Conservation (phyloP, 345 rosid genomes). For the Gossypium turneri region DNA sequence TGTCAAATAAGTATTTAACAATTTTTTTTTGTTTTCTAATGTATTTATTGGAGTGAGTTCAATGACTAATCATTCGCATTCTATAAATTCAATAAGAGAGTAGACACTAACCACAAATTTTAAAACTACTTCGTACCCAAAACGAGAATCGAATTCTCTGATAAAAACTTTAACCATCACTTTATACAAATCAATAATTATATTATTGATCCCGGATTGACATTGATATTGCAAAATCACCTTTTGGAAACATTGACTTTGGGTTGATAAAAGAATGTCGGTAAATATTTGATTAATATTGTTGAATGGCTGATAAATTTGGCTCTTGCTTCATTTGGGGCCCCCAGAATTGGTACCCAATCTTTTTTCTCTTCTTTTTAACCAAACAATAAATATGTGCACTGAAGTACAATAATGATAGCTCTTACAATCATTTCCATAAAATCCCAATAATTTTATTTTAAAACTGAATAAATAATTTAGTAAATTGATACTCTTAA, state of each 20-base stretch:
- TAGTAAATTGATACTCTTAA: no score
- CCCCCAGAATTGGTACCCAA: not conserved
- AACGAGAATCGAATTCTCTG: rapidly evolving
- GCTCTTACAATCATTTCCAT: not conserved
- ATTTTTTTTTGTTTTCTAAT: no score
- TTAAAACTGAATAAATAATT: not conserved
- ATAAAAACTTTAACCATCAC: no score
- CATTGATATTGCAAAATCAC: slow-evolving; percentile 4
- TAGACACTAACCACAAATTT: no score
- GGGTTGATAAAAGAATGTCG: slow-evolving; percentile 18
- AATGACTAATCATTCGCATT: no score
- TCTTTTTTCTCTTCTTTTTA: not conserved
- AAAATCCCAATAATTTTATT: not conserved
- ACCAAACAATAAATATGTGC: not conserved
- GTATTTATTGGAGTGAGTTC: rapidly evolving
- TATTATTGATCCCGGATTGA: not conserved
- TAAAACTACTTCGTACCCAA: no score
- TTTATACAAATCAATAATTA: no score
- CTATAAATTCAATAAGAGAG: no score
- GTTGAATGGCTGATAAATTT: not conserved
- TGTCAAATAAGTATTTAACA: no score
- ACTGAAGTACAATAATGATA: not conserved
- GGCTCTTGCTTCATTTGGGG: not conserved
- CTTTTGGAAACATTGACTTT: no score
- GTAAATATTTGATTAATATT: slow-evolving; percentile 3